Conservation (phyloP, 2,329 filamentous ascomycete genomes). For the Drechslera avenae region DNA sequence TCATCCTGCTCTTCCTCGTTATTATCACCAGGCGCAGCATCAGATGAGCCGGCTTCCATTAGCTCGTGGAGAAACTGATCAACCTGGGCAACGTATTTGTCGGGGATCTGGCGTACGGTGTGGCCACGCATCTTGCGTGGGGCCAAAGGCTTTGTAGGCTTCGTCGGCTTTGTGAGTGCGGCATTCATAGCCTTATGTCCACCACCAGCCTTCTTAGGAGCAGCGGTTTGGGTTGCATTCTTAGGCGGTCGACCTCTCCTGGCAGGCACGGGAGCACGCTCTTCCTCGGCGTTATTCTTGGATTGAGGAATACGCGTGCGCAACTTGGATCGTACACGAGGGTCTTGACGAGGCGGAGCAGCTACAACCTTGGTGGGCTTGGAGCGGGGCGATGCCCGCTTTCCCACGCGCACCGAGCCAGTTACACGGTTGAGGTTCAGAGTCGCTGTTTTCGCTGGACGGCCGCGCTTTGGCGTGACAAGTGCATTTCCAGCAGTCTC, state of each 20-base stretch:
- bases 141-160: slow-evolving; percentile 5
- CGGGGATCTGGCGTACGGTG: slow-evolving; percentile 34
- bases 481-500: slow-evolving; percentile 2
- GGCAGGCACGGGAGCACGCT: slow-evolving; percentile 8
- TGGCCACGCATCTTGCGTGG: slow-evolving; percentile 37
- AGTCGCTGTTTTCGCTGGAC: slow-evolving; percentile 18
- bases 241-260: slow-evolving; percentile 29
- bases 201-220: slow-evolving; percentile 17
- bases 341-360: slow-evolving; percentile 20
- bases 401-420: slow-evolving; percentile 30
- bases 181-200: slow-evolving; percentile 18
- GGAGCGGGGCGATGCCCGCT: slow-evolving; percentile 18
- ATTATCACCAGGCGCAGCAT: too few relatives aligned
- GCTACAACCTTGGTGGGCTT: slow-evolving; percentile 13
- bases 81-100: slow-evolving; percentile 21
- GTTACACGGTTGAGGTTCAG: slow-evolving; percentile 22
- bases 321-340: slow-evolving; percentile 27
- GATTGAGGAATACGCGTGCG: slow-evolving; percentile 26
- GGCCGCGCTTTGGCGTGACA: slow-evolving; percentile 18
- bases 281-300: slow-evolving; percentile 12
- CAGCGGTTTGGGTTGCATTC: slow-evolving; percentile 7
- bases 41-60: neutral
- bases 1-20: neutral
- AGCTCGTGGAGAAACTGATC: slow-evolving; percentile 8
- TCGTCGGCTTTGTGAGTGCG: slow-evolving; percentile 9